Conservation (phyloP, 495 filamentous ascomycete species). For the Lasiosphaeria miniovina region DNA sequence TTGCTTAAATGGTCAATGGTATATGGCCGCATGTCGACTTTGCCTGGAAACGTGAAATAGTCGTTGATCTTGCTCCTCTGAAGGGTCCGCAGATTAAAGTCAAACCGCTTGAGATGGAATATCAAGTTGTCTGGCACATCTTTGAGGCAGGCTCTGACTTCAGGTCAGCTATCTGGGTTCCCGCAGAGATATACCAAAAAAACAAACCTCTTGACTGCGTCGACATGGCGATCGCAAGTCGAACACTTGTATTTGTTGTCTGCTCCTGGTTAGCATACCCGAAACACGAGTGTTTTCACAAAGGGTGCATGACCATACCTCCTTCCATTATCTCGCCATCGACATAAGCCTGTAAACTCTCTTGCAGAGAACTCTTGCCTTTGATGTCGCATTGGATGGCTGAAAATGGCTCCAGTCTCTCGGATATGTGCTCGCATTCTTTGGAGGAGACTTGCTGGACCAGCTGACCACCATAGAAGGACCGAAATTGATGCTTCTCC, state of each 20-base stretch:
- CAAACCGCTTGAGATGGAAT: conserved; percentile 95
- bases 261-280: conserved; percentile 28
- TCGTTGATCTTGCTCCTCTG: conserved; percentile 94
- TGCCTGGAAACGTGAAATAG: conserved; percentile 78
- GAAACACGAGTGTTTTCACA: not conserved
- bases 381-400: conserved; percentile 97
- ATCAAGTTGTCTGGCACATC: conserved; percentile 93
- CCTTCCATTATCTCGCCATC: conserved; percentile 97
- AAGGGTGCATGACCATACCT: conserved; percentile 44
- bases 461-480: conserved; percentile 86
- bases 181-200: not conserved
- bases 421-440: conserved; percentile 91
- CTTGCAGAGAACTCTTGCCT: conserved; percentile 77
- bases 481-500: conserved; percentile 72
- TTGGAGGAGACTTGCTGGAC: conserved; percentile 94
- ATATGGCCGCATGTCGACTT: conserved; percentile 88
- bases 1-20: conserved; percentile 82
- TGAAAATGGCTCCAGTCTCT: conserved; percentile 84
- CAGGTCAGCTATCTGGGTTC: conserved; percentile 17
- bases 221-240: conserved; percentile 82
- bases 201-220: conserved; percentile 81
- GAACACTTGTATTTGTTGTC: conserved; percentile 99
- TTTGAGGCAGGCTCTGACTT: conserved; percentile 74
- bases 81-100: conserved; percentile 84
- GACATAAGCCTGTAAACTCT: conserved; percentile 90